Conservation (phyloP, 805 yeast species). For the Kodamaea kakaduensis region DNA sequence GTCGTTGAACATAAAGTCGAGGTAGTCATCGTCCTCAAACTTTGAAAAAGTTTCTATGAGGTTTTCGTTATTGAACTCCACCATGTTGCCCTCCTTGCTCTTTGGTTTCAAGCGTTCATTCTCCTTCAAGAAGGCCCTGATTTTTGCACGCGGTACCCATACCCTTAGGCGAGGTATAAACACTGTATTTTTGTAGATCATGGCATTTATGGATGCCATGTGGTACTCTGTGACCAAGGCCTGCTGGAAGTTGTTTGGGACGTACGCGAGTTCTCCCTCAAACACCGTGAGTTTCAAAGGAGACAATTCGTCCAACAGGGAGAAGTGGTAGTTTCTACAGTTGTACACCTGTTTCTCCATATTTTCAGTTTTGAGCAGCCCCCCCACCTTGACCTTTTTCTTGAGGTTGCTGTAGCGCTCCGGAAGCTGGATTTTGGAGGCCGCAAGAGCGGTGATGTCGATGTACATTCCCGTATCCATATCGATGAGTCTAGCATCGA, state of each 20-base stretch:
- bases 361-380: conserved; percentile 23
- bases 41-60: conserved; percentile 4
- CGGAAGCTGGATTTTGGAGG: conserved; percentile 26
- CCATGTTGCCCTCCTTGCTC: not conserved
- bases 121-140: not conserved
- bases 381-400: conserved; percentile 7
- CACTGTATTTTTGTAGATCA: conserved; percentile 36
- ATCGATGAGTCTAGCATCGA: conserved; percentile 54
- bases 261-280: conserved; percentile 35
- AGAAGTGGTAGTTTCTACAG: conserved; percentile 37
- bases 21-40: conserved; percentile 21
- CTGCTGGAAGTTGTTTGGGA: conserved; percentile 30
- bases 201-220: conserved; percentile 6
- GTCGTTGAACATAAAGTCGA: conserved; percentile 22
- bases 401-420: conserved; percentile 7
- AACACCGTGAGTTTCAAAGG: conserved; percentile 29
- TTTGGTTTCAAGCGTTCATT: not conserved
- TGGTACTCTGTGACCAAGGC: conserved; percentile 29
- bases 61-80: conserved; percentile 1
- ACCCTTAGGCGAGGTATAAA: conserved; percentile 51
- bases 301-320: conserved; percentile 25
- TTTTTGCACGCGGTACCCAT: conserved; percentile 41
- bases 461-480: conserved; percentile 41
- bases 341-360: conserved; percentile 27
- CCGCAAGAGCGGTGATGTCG: conserved; percentile 39